Evolutionary conservation across 2,329 filamentous ascomycete genomes (phyloP), one percentile per base, ranked within the genome.

Genomic region (Microsporum ferrugineum): DNA sequence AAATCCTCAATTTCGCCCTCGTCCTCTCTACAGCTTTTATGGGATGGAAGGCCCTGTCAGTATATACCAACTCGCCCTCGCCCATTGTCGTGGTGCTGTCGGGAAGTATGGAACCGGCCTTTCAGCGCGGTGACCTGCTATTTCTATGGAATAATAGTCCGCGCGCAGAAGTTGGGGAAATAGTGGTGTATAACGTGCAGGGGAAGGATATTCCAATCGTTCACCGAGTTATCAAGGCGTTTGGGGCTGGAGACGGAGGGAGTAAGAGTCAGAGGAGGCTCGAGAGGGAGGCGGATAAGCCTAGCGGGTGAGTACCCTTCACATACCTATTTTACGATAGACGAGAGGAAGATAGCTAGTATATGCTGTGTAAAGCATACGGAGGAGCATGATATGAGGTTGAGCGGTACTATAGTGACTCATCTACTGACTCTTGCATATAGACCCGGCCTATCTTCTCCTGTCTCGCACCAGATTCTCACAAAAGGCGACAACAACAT

Each of bases 161-260:
- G 57, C 80, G 86, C 49, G 86, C 85, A 1, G 81, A 87, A 68
- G 78, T 89, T 53, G 87, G 87, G 17, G 87, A 89, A 74, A 80
- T 88, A 64, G 87, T 89, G 66, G 86, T 89, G 56, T 89, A 88
- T 76, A 95, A 95, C 71, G 88, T 96, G 60, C 83, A 85, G 72
- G 91, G 87, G 62, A 99, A 97, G 80, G 89, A 96, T 66, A 97
- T 99, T 65, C 94, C 94, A 34, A 99, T 99, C 75, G 94, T 99
- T 66, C 94, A 99, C 78, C 81, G 94, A 58, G 83, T 97, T 7
- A 88, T 97, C 60, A 84, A 91, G 76, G 80, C 80, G 65, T 86
- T 84, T 73, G 72, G 72, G 1, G 82, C 83, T 62, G 66, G 74
- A 7, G 71, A 73, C 59, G 68, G 63, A 12, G 72, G 69, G 63